Evolutionary conservation across 331 rosid genomes (phyloP), one percentile per base, ranked within the genome.

Genomic region (Arachis monticola): DNA sequence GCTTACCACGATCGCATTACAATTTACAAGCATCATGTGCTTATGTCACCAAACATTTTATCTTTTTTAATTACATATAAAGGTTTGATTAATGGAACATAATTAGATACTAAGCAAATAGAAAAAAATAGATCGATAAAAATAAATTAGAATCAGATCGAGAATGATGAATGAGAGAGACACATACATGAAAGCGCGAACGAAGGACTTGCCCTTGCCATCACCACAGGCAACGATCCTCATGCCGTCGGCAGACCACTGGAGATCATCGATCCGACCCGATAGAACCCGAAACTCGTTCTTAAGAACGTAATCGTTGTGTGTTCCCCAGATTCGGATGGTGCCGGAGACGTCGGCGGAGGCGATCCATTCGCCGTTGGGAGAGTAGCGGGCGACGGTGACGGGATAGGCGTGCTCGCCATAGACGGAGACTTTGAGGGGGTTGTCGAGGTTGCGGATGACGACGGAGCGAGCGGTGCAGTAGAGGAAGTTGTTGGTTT

Each of bases 301-400:
- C 87, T 91, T 93, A 17, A 94, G 85, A 30, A 94, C 97, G 41
- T 55, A 94, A 0, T 88, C 96, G 35, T 75, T 84, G 79, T 77
- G 97, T 27, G 97, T 89, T 12, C 97, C 97, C 99, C 97, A 94
- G 41, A 94, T 83, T 71, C 98, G 86, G 58, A 95, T 80, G 13
- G 85, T 71, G 57, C 97, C 97, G 48, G 97, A 92, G 13, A 95
- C 91, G 51, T 94, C 97, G 1, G 97, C 97, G 5, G 97, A 92
- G 35, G 99, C 97, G 84, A 94, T 92, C 99, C 99, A 94, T 81
- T 94, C 97, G 57, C 91, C 93, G 73, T 92, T 95, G 2, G 99
- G 99, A 1, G 99, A 95, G 79, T 84, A 92, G 5, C 97, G 80
- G 0, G 99, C 97, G 45, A 95, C 97, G 44, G 97, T 92, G 48